Evolutionary conservation across 306 rosid genomes (phyloP), one percentile per base, ranked within the genome.

Genomic region (Medicago arabica): DNA sequence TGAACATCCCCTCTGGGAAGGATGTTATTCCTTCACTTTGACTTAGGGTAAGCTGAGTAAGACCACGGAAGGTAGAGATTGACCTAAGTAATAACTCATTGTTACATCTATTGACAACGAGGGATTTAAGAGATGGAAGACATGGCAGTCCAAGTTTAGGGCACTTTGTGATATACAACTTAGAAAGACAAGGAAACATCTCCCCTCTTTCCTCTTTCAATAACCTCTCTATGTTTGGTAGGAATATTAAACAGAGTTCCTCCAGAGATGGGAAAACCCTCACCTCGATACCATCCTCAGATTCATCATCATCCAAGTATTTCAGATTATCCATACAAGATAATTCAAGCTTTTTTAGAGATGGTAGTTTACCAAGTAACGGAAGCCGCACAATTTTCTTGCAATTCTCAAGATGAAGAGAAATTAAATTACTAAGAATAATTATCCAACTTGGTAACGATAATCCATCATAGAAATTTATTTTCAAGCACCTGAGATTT

Each of bases 61-160:
- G 79, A 63, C 74, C 6, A 25, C 2, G 2, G 4, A 74, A 9
- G 50, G n/a, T 17, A 12, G 63, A 17, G 38, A 75, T 34, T 49
- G 71, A 34, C 38, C 39, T 49, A 10, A 75, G n/a, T n/a, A n/a
- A 8, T 12, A 63, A 63, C 71, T 16, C 71, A 63, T 49, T 31
- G 51, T 8, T 75, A 36, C 61, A 16, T n/a, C 1, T 0, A 0
- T 19, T n/a, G n/a, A 44, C 16, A 2, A 0, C 0, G 13, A 74
- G 70, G 4, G 0, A 0, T 46, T 31, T 74, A 8, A 63, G 3
- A 34, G 15, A 49, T 1, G 63, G 71, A 63, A 74, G 47, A 17
- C 9, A 46, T 31, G 78, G 78, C 18, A 60, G 36, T 28, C 6
- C 13, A 61, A 74, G 62, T 28, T 61, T 34, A 34, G 38, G 15